Conservation (phyloP, 768 basidiomycete species). For the Agaricus bisporus region DNA sequence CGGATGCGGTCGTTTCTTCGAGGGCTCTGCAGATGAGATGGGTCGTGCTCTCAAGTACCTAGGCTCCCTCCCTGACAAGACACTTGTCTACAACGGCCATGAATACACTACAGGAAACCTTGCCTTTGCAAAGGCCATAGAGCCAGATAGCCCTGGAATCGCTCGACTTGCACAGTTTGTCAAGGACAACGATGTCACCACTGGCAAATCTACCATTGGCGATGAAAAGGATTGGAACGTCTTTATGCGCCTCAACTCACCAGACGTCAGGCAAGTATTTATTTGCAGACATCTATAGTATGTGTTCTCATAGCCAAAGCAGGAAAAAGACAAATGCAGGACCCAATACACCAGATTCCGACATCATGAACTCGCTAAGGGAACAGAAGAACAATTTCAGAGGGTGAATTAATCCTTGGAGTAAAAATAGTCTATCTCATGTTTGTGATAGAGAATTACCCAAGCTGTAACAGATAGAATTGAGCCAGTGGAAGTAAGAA, state of each 20-base stretch:
- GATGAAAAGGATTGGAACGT: constrained; percentile 96
- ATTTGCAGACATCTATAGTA: not conserved
- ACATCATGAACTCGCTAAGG: constrained; percentile 70
- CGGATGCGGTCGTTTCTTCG: constrained; percentile 94
- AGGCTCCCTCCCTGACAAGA: constrained; percentile 69
- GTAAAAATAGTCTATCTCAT: not conserved
- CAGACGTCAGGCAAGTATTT: constrained; percentile 53
- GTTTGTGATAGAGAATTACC: not conserved
- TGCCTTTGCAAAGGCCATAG: constrained; percentile 63
- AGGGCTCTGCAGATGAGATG: constrained; percentile 80
- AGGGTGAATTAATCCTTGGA: constrained; percentile 36
- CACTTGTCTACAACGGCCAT: constrained; percentile 83
- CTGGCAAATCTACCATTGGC: constrained; percentile 82
- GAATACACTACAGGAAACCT: constrained; percentile 80
- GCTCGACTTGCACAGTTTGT: constrained; percentile 52
- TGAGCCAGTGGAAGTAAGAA: not conserved
- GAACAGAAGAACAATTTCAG: constrained; percentile 80
- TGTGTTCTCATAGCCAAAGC: constrained; percentile 2
- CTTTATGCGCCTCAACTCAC: constrained; percentile 76
- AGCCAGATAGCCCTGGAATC: constrained; percentile 54
- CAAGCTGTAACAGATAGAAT: not conserved
- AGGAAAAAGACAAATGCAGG: constrained; percentile 46
- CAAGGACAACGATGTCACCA: constrained; percentile 54
- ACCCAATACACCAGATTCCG: constrained; percentile 37
- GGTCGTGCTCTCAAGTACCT: constrained; percentile 65